Evolutionary conservation across 805 yeast species (phyloP).

Genomic region (Wickerhamiella nectarea): DNA sequence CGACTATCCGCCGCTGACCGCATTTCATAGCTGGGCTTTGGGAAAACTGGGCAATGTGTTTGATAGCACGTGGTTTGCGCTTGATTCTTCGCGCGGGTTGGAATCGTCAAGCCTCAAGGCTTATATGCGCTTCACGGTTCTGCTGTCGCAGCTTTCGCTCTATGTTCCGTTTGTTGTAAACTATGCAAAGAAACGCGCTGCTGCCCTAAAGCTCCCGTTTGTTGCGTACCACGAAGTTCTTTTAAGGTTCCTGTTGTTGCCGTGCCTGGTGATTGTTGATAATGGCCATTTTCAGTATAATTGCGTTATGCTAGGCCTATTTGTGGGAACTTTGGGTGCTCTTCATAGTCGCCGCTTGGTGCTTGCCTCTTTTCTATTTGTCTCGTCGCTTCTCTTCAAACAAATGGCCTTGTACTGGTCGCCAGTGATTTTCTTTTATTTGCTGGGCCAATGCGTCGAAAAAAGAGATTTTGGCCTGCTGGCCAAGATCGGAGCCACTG

Average conservation of each 20-base stretch:
- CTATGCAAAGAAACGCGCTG: slow-evolving; percentile 59
- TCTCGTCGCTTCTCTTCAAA: slow-evolving; percentile 67
- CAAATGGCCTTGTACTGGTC: slow-evolving; percentile 94
- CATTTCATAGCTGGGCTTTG: slow-evolving; percentile 71
- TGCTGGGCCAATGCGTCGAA: slow-evolving; percentile 41
- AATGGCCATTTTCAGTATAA: slow-evolving; percentile 97
- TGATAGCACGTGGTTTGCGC: slow-evolving; percentile 60
- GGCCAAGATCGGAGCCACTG: slow-evolving; percentile 48
- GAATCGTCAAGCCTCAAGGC: slow-evolving; percentile 58
- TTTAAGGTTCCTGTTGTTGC: slow-evolving; percentile 72
- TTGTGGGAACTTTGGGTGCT: slow-evolving; percentile 53
- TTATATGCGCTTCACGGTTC: slow-evolving; percentile 70
- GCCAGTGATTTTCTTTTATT: slow-evolving; percentile 71
- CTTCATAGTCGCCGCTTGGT: slow-evolving; percentile 45
- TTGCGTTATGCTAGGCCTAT: slow-evolving; percentile 82
- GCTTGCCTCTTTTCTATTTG: slow-evolving; percentile 63
- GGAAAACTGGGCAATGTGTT: slow-evolving; percentile 57
- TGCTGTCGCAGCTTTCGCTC: slow-evolving; percentile 57
- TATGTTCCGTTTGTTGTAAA: slow-evolving; percentile 72
- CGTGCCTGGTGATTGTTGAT: slow-evolving; percentile 69
- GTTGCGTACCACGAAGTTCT: slow-evolving; percentile 58
- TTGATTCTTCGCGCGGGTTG: slow-evolving; percentile 59
- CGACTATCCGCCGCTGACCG: slow-evolving; percentile 95
- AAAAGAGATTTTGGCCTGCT: slow-evolving; percentile 43
- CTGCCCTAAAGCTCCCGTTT: slow-evolving; percentile 38